Evolutionary conservation across 805 yeast genomes (phyloP).

Genomic region (Metschnikowia shivogae): DNA sequence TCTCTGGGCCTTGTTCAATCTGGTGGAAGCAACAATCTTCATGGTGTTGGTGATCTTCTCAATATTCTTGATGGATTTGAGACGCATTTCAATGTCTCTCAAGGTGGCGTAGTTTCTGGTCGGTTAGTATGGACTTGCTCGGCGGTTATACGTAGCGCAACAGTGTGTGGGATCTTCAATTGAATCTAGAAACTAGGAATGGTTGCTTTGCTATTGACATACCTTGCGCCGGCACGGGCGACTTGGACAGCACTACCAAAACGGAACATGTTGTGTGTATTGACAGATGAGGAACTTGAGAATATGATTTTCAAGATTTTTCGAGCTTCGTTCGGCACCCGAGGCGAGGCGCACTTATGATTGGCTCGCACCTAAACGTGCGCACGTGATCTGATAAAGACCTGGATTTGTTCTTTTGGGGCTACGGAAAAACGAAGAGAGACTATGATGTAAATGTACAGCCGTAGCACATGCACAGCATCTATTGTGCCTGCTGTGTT

Average conservation of each 20-base stretch:
- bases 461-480: too few species aligned
- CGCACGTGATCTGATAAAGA: conserved; percentile 12
- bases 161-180: too few species aligned
- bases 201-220: conserved; percentile 24
- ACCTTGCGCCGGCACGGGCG: conserved; percentile 52
- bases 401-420: too few species aligned
- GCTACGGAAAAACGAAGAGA: too few species aligned
- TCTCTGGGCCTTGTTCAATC: conserved; percentile 91
- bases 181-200: background rate
- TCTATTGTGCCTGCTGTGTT: too few species aligned
- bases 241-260: conserved; percentile 49
- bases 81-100: conserved; percentile 97
- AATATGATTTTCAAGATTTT: conserved; percentile 12
- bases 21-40: conserved; percentile 98
- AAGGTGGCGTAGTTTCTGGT: conserved; percentile 91
- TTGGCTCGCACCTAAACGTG: conserved; percentile 11
- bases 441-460: too few species aligned
- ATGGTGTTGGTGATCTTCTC: conserved; percentile 99
- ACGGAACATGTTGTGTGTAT: conserved; percentile 44
- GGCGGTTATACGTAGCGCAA: background rate
- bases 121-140: conserved; percentile 22
- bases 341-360: conserved; percentile 16
- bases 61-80: conserved; percentile 96
- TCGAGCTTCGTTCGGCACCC: conserved; percentile 20
- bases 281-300: conserved; percentile 7